Evolutionary conservation across 371 early-diverging fungal genomes (phyloP).

Genomic region (Mucor saturninus): DNA sequence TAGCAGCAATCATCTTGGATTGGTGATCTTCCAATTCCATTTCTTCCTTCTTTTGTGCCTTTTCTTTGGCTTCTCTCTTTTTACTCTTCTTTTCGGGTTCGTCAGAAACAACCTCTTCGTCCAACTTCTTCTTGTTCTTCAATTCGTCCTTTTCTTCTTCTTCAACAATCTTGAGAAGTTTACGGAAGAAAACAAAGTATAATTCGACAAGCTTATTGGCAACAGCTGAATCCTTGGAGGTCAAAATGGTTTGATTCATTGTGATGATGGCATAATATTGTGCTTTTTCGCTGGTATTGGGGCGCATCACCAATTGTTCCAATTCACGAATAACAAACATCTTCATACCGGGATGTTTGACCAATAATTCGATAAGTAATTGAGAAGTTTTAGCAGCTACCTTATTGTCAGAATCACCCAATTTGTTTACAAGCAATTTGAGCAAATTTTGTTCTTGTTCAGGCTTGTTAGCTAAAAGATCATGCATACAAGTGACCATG

Average conservation of each 20-base stretch:
- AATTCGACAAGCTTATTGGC: conserved; percentile 87
- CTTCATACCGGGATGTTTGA: conserved; percentile 88
- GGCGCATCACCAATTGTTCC: conserved; percentile 83
- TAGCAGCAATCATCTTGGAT: conserved; percentile 87
- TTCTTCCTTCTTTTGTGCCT: conserved; percentile 52
- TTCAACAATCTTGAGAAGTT: conserved; percentile 63
- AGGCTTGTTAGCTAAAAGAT: conserved; percentile 83
- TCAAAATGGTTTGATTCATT: conserved; percentile 90
- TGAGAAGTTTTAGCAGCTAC: conserved; percentile 85
- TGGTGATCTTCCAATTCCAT: conserved; percentile 68
- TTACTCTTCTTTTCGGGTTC: conserved; percentile 53
- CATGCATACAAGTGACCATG: conserved; percentile 74
- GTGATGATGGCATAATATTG: conserved; percentile 89
- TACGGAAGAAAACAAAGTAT: conserved; percentile 91
- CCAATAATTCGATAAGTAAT: conserved; percentile 74
- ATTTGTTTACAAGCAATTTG: conserved; percentile 89
- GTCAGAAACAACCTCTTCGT: conserved; percentile 39
- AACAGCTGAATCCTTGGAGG: conserved; percentile 67
- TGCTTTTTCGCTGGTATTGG: conserved; percentile 73
- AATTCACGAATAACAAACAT: conserved; percentile 83
- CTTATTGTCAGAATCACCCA: conserved; percentile 92
- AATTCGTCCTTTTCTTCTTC: conserved; percentile 45
- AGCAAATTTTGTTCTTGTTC: conserved; percentile 96
- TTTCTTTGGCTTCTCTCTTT: conserved; percentile 48
- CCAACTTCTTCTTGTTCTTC: conserved; percentile 56